Conservation (phyloP, 164 flowering plant species). For the Santalum album region DNA sequence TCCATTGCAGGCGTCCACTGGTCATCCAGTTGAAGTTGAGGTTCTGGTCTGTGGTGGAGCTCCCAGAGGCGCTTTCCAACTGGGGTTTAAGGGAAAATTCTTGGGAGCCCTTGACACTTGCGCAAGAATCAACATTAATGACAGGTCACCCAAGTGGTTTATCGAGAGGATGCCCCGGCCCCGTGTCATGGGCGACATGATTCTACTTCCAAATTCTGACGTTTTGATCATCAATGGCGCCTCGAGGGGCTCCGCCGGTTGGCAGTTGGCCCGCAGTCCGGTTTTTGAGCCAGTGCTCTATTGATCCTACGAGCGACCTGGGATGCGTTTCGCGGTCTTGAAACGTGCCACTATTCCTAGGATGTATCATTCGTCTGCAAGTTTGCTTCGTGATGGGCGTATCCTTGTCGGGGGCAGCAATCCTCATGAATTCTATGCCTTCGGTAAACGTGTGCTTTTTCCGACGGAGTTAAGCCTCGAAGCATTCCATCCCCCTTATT, state of each 20-base stretch:
- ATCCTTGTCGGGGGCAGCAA: no score
- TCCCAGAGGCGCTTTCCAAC: slow-evolving; percentile 26
- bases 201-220: no score
- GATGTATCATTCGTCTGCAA: no score
- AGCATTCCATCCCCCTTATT: no score
- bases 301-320: slow-evolving; percentile 17
- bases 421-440: slow-evolving; percentile 27
- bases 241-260: slow-evolving; percentile 29
- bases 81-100: slow-evolving; percentile 14
- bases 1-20: no score
- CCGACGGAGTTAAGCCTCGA: slow-evolving; percentile 52
- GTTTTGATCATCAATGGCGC: slow-evolving; percentile 43
- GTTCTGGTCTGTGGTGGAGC: no score
- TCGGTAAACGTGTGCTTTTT: slow-evolving; percentile 17
- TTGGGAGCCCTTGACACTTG: slow-evolving; percentile 32
- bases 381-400: no score
- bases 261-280: slow-evolving; percentile 39
- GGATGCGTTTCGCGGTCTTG: slow-evolving; percentile 22
- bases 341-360: slow-evolving; percentile 26
- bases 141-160: slow-evolving; percentile 32
- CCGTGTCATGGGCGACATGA: slow-evolving; percentile 51
- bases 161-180: slow-evolving; percentile 43
- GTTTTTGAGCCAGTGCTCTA: slow-evolving; percentile 31
- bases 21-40: no score
- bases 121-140: slow-evolving; percentile 35